These are phyloP conservation scores for Phytophthora gonapodyides DNA, from an alignment of 352 stramenopile species.

Conservation along the genomic window DNA sequence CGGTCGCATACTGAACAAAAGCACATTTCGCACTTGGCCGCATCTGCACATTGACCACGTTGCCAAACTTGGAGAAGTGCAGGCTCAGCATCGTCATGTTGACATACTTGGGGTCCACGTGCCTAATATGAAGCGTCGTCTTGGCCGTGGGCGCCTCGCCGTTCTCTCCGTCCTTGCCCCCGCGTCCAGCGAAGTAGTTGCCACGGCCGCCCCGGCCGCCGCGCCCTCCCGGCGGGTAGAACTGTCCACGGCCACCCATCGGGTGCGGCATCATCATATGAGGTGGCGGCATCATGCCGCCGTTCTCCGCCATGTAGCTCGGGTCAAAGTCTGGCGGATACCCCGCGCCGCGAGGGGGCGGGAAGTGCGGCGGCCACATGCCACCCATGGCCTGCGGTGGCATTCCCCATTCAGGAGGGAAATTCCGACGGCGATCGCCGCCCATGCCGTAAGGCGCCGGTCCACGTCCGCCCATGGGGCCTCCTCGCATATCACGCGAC, in stretches of 20 bases:
- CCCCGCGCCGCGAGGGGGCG: conserved; percentile 38
- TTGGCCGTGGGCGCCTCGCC: conserved; percentile 41
- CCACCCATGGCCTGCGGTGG: conserved; percentile 53
- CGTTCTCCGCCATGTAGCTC: conserved; percentile 71
- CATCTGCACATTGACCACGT: conserved; percentile 91
- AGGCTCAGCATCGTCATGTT: conserved; percentile 90
- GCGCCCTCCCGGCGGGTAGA: conserved; percentile 46
- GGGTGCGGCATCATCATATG: conserved; percentile 74
- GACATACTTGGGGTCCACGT: conserved; percentile 88
- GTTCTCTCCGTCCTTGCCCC: conserved; percentile 36
- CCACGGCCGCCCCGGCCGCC: conserved; percentile 47
- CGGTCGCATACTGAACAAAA: conserved; percentile 86
- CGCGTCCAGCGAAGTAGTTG: conserved; percentile 42
- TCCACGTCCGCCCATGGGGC: conserved; percentile 38
- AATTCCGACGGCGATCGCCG: conserved; percentile 61
- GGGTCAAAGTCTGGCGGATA: conserved; percentile 70
- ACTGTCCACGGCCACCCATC: conserved; percentile 56
- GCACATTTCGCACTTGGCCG: conserved; percentile 76
- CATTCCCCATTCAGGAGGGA: conserved; percentile 71
- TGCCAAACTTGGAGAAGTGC: conserved; percentile 89
- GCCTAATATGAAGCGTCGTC: conserved; percentile 82
- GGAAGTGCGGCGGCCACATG: conserved; percentile 73
- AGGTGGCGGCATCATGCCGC: conserved; percentile 60
- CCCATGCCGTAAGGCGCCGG: conserved; percentile 35
- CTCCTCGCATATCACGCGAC: conserved; percentile 34